phyloP scores from a whole-genome alignment of 2,329 filamentous ascomycete species.

The Helicocarpus griseus region DNA sequence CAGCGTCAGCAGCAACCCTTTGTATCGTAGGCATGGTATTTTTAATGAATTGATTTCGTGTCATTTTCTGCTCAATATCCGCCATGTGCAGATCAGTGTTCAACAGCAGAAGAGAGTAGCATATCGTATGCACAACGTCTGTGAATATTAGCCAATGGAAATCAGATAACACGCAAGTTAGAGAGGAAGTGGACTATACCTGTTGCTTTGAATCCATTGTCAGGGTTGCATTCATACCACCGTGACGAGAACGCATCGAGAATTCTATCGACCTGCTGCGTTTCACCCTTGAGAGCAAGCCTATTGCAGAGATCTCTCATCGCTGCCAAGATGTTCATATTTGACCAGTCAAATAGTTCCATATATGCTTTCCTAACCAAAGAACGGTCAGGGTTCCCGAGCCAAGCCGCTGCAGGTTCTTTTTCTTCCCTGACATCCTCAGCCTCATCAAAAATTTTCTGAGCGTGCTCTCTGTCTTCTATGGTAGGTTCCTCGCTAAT shows the following conservation, averaged over 20 bases:
- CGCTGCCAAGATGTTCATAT: slow-evolving; percentile 67
- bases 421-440: slow-evolving; percentile 67
- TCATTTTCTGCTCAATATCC: slow-evolving; percentile 96
- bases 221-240: slow-evolving; percentile 89
- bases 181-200: slow-evolving; percentile 40
- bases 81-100: slow-evolving; percentile 95
- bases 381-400: slow-evolving; percentile 54
- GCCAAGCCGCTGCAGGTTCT: slow-evolving; percentile 73
- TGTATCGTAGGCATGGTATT: slow-evolving; percentile 89
- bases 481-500: slow-evolving; percentile 36
- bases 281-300: slow-evolving; percentile 78
- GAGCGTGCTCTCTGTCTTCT: slow-evolving; percentile 67
- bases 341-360: slow-evolving; percentile 78
- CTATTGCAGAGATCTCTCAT: slow-evolving; percentile 73
- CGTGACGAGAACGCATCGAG: slow-evolving; percentile 77
- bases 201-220: slow-evolving; percentile 81
- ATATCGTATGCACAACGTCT: slow-evolving; percentile 96
- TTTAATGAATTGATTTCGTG: slow-evolving; percentile 83
- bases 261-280: slow-evolving; percentile 92
- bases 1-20: slow-evolving; percentile 64
- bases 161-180: background rate
- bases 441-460: slow-evolving; percentile 72
- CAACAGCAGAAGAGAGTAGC: slow-evolving; percentile 87
- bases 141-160: slow-evolving; percentile 5
- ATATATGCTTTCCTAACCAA: slow-evolving; percentile 69